phyloP scores from a whole-genome alignment of 176 grass and related monocot genomes.

The Zizania latifolia region DNA sequence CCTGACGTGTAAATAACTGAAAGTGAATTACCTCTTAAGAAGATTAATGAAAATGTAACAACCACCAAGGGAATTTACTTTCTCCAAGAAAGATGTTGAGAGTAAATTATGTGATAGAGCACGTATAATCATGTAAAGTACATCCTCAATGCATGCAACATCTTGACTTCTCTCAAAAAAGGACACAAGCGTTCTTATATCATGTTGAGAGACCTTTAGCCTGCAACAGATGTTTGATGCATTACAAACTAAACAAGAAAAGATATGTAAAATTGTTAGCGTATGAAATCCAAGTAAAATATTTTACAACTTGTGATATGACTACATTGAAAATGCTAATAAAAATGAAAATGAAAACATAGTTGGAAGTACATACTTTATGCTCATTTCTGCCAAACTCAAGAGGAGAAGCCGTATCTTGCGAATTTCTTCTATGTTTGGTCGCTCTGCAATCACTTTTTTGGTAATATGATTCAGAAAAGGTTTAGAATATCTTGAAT shows the following conservation, averaged over 20 bases:
- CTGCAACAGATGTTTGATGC: slow-evolving; percentile 34
- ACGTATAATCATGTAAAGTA: slow-evolving; percentile 61
- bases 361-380: slow-evolving; percentile 42
- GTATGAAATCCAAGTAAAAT: slow-evolving; percentile 24
- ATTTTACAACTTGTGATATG: slow-evolving; percentile 1
- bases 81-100: slow-evolving; percentile 54
- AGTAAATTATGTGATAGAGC: slow-evolving; percentile 51
- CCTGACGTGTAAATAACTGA: not conserved
- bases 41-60: slow-evolving; percentile 66
- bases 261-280: not conserved
- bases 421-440: slow-evolving; percentile 45
- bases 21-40: slow-evolving; percentile 53
- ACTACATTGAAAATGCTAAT: slow-evolving; percentile 8
- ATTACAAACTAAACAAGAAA: slow-evolving; percentile 21
- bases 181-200: slow-evolving; percentile 60
- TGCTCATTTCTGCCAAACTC: slow-evolving; percentile 70
- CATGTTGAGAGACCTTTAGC: slow-evolving; percentile 43
- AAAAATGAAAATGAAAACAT: not conserved
- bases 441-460: slow-evolving; percentile 62
- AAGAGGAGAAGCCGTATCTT: slow-evolving; percentile 70
- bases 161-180: slow-evolving; percentile 72
- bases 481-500: slow-evolving; percentile 37
- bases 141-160: slow-evolving; percentile 69
- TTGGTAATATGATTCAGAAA: slow-evolving; percentile 53
- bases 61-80: slow-evolving; percentile 58